Evolutionary conservation across 306 rosid species (phyloP), one percentile per base, ranked within the genome.

Genomic region (Prunus mira): DNA sequence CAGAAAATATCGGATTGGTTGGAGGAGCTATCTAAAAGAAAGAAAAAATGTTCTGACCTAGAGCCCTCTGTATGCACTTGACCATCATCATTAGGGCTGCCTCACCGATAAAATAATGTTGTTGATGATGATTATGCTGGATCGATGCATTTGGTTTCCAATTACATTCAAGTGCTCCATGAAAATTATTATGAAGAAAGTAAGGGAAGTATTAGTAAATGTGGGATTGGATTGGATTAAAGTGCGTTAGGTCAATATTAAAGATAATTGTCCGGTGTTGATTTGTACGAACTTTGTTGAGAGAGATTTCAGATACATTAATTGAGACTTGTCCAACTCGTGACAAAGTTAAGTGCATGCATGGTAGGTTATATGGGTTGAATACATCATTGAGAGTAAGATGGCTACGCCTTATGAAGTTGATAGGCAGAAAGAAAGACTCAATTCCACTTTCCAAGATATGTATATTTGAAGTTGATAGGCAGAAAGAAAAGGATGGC

Each of bases 401-500:
- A 68, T 73, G 82, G 67, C 73, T 2, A 43, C 22, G 14, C 15
- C 3, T 58, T 24, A 24, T n/a, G 75, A 57, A 71, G 73, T 76
- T 65, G 76, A 60, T 63, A 6, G 77, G 74, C 69, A 71, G 46
- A 71, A 75, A 83, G 68, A 61, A 79, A 7, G 20, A 28, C 45
- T 76, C 61, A 13, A 51, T 73, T n/a, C 75, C 79, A 70, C 81
- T 76, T 81, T 81, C 74, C 66, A 13, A 57, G 43, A 52, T 45
- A 52, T n/a, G 38, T 24, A 4, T 58, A 3, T 58, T 24, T n/a
- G 75, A 57, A 71, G 73, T 76, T 65, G 76, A 60, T 63, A 6
- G 77, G 74, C 69, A 71, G 46, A 71, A 75, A 83, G 68, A 61
- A 69, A 69, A 20, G 76, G 78, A 57, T 83, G 81, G 47, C 76